Evolutionary conservation across 805 yeast genomes (phyloP).

Genomic region (Yamadazyma akitaensis): DNA sequence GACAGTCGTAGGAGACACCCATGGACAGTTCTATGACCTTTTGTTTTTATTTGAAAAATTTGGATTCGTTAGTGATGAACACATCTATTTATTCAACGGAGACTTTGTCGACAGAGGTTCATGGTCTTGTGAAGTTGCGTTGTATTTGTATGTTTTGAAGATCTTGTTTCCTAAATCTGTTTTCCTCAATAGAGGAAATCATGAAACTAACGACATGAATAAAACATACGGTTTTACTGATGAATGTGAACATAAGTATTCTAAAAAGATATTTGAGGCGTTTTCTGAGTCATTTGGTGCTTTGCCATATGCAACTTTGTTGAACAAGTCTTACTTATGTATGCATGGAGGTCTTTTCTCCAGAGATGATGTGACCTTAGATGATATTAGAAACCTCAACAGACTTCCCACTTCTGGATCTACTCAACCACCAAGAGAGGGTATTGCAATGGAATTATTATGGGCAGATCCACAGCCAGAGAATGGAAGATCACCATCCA

Average conservation of each 20-base stretch:
- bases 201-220: conserved; percentile 96
- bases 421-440: conserved; percentile 85
- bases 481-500: conserved; percentile 80
- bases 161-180: conserved; percentile 66
- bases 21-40: conserved; percentile 93
- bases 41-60: conserved; percentile 71
- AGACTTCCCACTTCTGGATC: conserved; percentile 52
- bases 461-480: conserved; percentile 95
- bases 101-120: conserved; percentile 98
- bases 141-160: conserved; percentile 73
- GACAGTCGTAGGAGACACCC: conserved; percentile 96
- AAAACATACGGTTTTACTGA: conserved; percentile 95
- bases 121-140: conserved; percentile 96
- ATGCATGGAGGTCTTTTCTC: conserved; percentile 97
- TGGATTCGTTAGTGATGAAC: conserved; percentile 66
- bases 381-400: conserved; percentile 69
- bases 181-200: conserved; percentile 89
- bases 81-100: conserved; percentile 86
- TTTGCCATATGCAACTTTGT: conserved; percentile 80
- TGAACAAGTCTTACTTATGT: conserved; percentile 75
- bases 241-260: conserved; percentile 89
- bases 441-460: conserved; percentile 90
- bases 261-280: conserved; percentile 72
- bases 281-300: conserved; percentile 84
- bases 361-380: conserved; percentile 63